phyloP scores from a whole-genome alignment of 1,284 basidiomycete species.

The Porodaedalea pini region DNA sequence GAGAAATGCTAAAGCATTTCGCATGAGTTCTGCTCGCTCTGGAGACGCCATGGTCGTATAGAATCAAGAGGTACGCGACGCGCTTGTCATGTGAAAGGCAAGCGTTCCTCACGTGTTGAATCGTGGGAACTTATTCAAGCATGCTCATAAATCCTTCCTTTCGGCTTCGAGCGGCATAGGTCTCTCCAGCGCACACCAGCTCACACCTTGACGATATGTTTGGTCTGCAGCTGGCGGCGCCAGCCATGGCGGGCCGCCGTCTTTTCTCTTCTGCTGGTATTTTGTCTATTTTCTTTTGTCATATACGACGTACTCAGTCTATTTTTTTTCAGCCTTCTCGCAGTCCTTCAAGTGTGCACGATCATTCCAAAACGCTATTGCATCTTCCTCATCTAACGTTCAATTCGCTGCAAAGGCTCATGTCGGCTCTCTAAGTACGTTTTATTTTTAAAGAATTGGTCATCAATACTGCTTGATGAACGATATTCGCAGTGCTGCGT shows the following conservation, averaged over 20 bases:
- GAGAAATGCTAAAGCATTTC: conserved; percentile 79
- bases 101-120: not conserved
- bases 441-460: not conserved
- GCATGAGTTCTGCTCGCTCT: conserved; percentile 69
- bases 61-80: not conserved
- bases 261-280: conserved; percentile 16
- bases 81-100: not conserved
- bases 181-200: conserved; percentile 12
- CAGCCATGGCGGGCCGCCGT: conserved; percentile 36
- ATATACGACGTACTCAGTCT: not conserved
- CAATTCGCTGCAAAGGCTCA: conserved; percentile 9
- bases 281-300: not conserved
- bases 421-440: conserved; percentile 14
- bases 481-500: conserved; percentile 32
- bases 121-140: conserved; percentile 17
- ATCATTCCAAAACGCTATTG: conserved; percentile 19
- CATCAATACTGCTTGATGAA: no score
- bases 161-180: not conserved
- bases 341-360: conserved; percentile 17
- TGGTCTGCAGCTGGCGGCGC: conserved; percentile 44
- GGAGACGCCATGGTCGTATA: conserved; percentile 41
- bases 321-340: conserved; percentile 22
- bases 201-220: conserved; percentile 33
- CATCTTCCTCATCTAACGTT: conserved; percentile 29
- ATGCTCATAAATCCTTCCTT: conserved; percentile 8